Conservation (phyloP, 176 grass and related monocot species). For the Oryza coarctata region DNA sequence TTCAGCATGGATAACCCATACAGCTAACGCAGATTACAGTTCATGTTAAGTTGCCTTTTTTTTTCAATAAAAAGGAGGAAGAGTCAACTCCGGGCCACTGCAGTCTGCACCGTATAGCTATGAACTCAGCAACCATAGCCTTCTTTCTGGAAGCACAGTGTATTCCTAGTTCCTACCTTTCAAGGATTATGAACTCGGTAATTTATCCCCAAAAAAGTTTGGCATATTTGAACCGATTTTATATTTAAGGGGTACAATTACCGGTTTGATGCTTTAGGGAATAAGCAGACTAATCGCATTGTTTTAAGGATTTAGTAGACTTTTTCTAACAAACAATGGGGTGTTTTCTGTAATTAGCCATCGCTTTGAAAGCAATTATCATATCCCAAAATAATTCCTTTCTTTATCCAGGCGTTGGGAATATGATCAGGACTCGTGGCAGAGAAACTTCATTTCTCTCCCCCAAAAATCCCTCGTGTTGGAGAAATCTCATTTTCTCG, state of each 20-base stretch:
- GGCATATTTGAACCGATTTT: no score
- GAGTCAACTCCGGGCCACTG: background rate
- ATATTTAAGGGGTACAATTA: no score
- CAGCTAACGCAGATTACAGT: background rate
- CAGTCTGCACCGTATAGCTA: background rate
- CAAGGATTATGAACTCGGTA: no score
- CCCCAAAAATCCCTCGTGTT: background rate
- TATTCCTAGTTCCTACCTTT: background rate
- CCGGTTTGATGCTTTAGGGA: no score
- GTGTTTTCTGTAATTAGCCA: background rate
- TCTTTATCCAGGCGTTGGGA: conserved; percentile 32
- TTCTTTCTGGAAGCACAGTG: background rate
- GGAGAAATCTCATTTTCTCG: conserved; percentile 31
- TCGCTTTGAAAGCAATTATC: background rate
- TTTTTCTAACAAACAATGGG: background rate
- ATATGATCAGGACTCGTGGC: background rate
- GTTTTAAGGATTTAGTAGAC: background rate
- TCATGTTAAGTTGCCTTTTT: background rate
- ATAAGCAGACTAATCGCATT: no score
- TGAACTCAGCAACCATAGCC: background rate
- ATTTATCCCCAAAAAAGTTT: no score
- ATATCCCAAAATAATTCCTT: background rate
- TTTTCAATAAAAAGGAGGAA: background rate
- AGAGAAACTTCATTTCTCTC: background rate
- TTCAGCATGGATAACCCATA: background rate